Base-by-base conservation (phyloP, 257 asterid genomes). In the Galeopsis tetrahit region DNA sequence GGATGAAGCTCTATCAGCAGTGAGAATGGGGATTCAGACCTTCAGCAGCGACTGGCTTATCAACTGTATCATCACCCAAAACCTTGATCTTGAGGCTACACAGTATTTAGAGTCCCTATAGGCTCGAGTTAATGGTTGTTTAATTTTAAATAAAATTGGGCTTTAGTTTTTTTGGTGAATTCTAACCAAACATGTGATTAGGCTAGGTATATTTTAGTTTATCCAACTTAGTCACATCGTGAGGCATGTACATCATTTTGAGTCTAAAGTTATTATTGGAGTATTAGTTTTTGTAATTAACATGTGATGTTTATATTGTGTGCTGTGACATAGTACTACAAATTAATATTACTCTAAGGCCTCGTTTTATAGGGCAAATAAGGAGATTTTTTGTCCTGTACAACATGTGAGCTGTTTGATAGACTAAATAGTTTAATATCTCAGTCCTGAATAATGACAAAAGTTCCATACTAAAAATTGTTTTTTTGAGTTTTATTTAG, bases 41-140 rank as follows among this genome's bases (percentile, higher is more conserved):
- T 93, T 89, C 76, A 80, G 90, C 73, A 83, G 85, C 56, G 96
- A 93, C 68, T 91, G 98, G 98, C 81, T 94, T 21, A 89, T 91
- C 96, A 85, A 78, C 75, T 88, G 97, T 76, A 63, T 91, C 79
- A 86, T 94, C 96, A 89, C 73, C 82, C 98, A 93, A 86, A 85
- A 89, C 68, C 90, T 91, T 72, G 94, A 91, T 77, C 80, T 91
- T 60, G 91, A 85, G 60, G 96, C 96, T 66, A 87, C 96, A 76
- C 91, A 82, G 78, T 93, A 86, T 77, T 91, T 90, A 38, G 92
- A 89, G 71, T 86, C 92, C 44, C 92, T 92, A 66, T 88, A 85
- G 76, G 35, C 36, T 66, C 4, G 53, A 13, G 53, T 48, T 48
- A n/a, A 13, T 48, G 56, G 56, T n/a, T 5, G 28, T 10, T 49